Conservation (phyloP, 495 filamentous ascomycete species). For the Lasiosphaeriaceae sp. region DNA sequence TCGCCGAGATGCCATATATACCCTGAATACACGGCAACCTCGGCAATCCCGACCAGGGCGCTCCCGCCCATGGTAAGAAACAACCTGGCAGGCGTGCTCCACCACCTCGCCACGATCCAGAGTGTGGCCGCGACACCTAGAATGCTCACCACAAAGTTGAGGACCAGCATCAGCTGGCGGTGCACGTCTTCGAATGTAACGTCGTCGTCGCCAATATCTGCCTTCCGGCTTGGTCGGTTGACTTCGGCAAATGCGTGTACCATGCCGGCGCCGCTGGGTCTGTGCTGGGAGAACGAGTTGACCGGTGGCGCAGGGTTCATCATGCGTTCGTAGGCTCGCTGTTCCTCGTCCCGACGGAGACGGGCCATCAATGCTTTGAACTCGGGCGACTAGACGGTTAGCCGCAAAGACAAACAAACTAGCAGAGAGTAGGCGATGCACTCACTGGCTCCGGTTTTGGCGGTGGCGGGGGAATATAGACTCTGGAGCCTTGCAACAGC, state of each 20-base stretch:
- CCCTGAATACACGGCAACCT: constrained; percentile 81
- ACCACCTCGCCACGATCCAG: constrained; percentile 67
- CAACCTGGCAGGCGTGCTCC: constrained; percentile 64
- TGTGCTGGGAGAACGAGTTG: constrained; percentile 58
- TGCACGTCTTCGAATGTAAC: constrained; percentile 67
- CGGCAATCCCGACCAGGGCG: constrained; percentile 72
- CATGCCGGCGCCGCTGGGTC: constrained; percentile 45
- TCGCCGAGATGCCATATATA: constrained; percentile 76
- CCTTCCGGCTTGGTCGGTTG: constrained; percentile 32
- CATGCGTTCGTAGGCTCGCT: constrained; percentile 74
- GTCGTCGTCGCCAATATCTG: constrained; percentile 48
- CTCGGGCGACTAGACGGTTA: constrained; percentile 62
- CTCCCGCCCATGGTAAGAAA: constrained; percentile 67
- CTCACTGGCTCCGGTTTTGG: constrained; percentile 76
- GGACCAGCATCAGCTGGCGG: constrained; percentile 66
- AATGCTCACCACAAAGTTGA: constrained; percentile 71
- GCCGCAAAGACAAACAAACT: constrained; percentile 3
- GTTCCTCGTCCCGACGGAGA: constrained; percentile 75
- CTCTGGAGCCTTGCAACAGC: constrained; percentile 64
- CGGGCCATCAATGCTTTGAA: constrained; percentile 87
- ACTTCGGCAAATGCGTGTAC: constrained; percentile 48
- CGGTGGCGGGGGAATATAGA: constrained; percentile 74
- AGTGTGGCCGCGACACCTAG: constrained; percentile 66
- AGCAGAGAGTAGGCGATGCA: background rate
- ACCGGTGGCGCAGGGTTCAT: constrained; percentile 51